Base-by-base conservation (phyloP, 2,329 filamentous ascomycete genomes). In the Colletotrichum trifolii region DNA sequence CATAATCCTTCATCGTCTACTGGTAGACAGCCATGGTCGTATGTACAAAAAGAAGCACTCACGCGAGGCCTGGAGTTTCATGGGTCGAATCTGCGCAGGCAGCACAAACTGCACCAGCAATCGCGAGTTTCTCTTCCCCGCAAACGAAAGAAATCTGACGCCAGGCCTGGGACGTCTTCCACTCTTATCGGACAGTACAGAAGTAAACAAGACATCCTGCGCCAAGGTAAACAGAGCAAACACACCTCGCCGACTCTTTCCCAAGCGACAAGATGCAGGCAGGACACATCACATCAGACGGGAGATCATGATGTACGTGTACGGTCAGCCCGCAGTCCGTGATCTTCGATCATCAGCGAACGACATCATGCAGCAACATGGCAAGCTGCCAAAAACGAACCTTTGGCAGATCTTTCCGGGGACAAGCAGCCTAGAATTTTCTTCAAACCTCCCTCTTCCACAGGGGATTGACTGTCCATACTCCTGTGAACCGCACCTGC, bases 351-450 rank as follows among this genome's bases (percentile, higher is more conserved):
- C 35, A 43, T 17, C 55, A 42, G 25, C 25, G 36, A 49, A 25
- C 45, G 12, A 13, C 8, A 33, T 46, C 55, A 25, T 25, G 3
- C 25, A 25, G 25, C 49, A 6, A 49, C 38, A 25, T 40, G 35
- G 36, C 25, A 5, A 25, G 25, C 25, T 25, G 25, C 25, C 25
- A 34, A 8, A 43, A 33, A 46, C n/a, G 38, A 46, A 15, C 54
- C 13, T 33, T 38, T 25, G 45, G 46, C 46, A 50, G 10, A 50
- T 58, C 46, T 50, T 58, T 36, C 46, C 55, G 17, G 46, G 55
- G 55, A 8, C 1, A n/a, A 1, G 33, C 25, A 25, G 55, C 38
- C 55, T 48, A 13, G 25, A 58, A 50, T 6, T 13, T 43, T 50
- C 55, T 46, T 46, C 35, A 35, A 17, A 4, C 17, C 17, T 10